Conservation (phyloP, 1,139 yeast genomes). For the Lodderomyces metapsilosis region DNA sequence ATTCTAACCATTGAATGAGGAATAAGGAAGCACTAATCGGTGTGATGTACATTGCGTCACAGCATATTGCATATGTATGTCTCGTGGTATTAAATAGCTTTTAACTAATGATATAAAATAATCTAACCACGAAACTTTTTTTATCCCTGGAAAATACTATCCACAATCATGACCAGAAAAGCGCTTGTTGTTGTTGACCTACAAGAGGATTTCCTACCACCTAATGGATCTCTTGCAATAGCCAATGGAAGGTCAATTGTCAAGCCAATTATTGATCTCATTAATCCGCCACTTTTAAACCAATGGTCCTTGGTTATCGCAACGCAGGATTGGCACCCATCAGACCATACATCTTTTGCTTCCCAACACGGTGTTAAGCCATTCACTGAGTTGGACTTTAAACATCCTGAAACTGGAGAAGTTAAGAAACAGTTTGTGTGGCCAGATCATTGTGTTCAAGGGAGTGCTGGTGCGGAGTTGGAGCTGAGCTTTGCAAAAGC, state of each 20-base stretch:
- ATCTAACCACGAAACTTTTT: too few relatives aligned
- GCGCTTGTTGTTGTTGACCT: constrained; percentile 77
- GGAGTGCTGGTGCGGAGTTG: constrained; percentile 62
- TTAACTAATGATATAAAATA: too few relatives aligned
- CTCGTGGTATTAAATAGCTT: too few relatives aligned
- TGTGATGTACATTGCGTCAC: too few relatives aligned
- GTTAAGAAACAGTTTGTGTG: constrained; percentile 55
- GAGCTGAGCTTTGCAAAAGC: constrained; percentile 41
- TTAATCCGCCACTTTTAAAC: constrained; percentile 27
- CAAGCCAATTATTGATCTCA: constrained; percentile 44
- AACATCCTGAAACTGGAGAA: constrained; percentile 47
- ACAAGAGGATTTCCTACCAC: constrained; percentile 83
- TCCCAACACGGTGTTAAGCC: constrained; percentile 58
- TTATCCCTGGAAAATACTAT: too few relatives aligned
- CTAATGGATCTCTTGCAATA: constrained; percentile 76
- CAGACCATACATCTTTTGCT: constrained; percentile 78
- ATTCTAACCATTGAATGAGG: neutral
- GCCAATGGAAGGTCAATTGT: constrained; percentile 61
- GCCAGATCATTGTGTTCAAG: constrained; percentile 91
- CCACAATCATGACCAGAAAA: constrained; percentile 12
- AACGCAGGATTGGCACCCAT: constrained; percentile 90
- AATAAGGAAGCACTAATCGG: too few relatives aligned
- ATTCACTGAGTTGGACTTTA: constrained; percentile 48
- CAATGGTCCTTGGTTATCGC: constrained; percentile 67
- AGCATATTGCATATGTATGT: too few relatives aligned